Evolutionary conservation across 129 eudicot genomes (phyloP), one percentile per base, ranked within the genome.

Genomic region (Lonicera japonica): DNA sequence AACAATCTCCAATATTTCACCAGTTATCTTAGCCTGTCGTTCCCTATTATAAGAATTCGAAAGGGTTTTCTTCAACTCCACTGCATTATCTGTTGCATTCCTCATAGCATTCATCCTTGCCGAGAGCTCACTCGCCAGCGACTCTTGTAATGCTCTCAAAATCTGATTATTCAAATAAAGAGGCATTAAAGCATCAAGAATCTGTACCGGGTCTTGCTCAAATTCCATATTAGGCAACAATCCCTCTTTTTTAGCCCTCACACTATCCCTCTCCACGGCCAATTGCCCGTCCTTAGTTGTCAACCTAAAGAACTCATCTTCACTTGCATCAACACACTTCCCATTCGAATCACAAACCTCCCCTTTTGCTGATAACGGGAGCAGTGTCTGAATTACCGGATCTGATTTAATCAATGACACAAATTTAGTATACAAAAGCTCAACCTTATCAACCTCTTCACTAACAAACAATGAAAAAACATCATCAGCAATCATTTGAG

Each of bases 81-180:
- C 62, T 0, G 95, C 95, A 57, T 89, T 89, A 63, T 89, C 97
- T 5, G 86, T 82, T 3, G 97, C 97, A 63, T 54, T 80, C 50
- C 86, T 89, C 97, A 89, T 89, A 2, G 95, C 88, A 68, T 79
- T 89, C 97, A 89, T 89, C 72, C 97, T 80, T 5, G 97, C 73
- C 10, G 97, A 84, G 50, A 86, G 85, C 79, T 90, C 97, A 53
- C 97, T 90, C 1, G 95, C 95, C 57, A 80, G 68, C 0, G 95
- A 86, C 36, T 90, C 97, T 72, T 86, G 95, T 70, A 90, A 70
- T 6, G 97, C 97, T 82, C 95, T 86, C 86, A 90, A 75, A 34
- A 90, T 83, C 82, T 90, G 97, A 65, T 85, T 86, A 45, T 90
- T 90, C 61, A 86, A 66, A 62, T 90, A 90, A 48, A 90, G 79